Evolutionary conservation across 2,329 filamentous ascomycete genomes (phyloP), one percentile per base, ranked within the genome.

Genomic region (Aureobasidium sp.): DNA sequence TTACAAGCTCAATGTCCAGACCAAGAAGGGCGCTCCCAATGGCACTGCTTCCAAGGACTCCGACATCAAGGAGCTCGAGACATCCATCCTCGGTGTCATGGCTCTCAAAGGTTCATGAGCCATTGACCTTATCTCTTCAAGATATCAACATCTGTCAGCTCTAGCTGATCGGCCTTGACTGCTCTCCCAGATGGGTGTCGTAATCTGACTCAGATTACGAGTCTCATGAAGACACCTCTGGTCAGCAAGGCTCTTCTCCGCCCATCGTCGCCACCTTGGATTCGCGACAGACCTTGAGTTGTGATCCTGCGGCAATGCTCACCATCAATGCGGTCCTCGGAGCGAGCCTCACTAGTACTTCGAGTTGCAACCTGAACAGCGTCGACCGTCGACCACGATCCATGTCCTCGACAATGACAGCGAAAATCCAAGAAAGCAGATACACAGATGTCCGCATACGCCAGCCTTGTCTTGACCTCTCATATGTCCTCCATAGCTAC

Each of bases 11-110:
- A 88, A 88, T 65, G 79, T 81, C 8, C 55, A 50, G 71, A 59
- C 66, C 17, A 67, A 67, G 56, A 70, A 84, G n/a, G 75, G 77
- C 51, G 81, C 79, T 67, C 69, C 47, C 27, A 64, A 62, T 41
- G 67, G 65, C 12, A 61, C 67, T 29, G 17, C 56, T n/a, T 63
- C 63, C 20, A 37, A 44, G 13, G 60, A 34, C 37, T 24, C 63
- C 66, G 62, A 66, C 64, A 8, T 65, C 59, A 53, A 61, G 37
- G 83, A 88, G 69, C 78, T 89, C 47, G 90, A 95, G 71, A 79
- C 83, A 59, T 79, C 89, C 46, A 79, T 93, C 5, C 69, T 96
- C 60, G 87, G 89, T 1, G 82, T 84, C 17, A 95, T 97, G 83
- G 90, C 92, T 1, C 73, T 94, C 67, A 84, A 89, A 66, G 88